These are phyloP conservation scores for Xylaria telfairii DNA, from an alignment of 495 filamentous ascomycete species.

Conservation along the genomic window DNA sequence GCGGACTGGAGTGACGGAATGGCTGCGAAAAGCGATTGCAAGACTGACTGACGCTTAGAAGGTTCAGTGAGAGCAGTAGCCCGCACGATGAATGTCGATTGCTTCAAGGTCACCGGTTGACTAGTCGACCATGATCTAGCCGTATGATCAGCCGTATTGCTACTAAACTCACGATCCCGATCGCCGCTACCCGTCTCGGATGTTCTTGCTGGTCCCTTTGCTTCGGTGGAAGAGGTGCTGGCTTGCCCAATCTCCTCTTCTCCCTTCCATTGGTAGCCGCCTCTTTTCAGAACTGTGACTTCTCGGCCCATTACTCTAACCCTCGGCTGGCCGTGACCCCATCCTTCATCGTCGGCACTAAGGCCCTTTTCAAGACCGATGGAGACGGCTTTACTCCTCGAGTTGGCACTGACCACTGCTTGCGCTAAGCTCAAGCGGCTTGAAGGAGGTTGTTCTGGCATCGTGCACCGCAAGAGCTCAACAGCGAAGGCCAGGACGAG, in stretches of 20 bases:
- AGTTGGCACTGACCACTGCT: constrained; percentile 79
- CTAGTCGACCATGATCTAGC: constrained; percentile 47
- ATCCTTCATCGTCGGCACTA: constrained; percentile 72
- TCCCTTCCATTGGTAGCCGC: constrained; percentile 73
- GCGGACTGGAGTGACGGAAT: constrained; percentile 52
- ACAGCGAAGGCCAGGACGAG: constrained; percentile 82
- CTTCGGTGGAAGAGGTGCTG: constrained; percentile 34
- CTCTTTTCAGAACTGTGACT: constrained; percentile 73
- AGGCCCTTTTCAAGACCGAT: constrained; percentile 72
- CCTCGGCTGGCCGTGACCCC: constrained; percentile 75
- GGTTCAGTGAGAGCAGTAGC: constrained; percentile 47
- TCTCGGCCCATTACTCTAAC: constrained; percentile 74
- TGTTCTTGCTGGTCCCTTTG: constrained; percentile 28
- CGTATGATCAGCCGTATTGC: constrained; percentile 25
- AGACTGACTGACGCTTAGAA: constrained; percentile 41
- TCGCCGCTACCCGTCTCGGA: not conserved
- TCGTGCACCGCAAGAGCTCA: constrained; percentile 73
- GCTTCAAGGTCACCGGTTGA: constrained; percentile 50
- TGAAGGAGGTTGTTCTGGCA: constrained; percentile 83
- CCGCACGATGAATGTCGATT: constrained; percentile 59
- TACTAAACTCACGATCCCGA: not conserved
- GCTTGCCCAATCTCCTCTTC: constrained; percentile 41
- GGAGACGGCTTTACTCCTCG: constrained; percentile 73
- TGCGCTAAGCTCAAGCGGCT: constrained; percentile 80
- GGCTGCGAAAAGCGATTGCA: constrained; percentile 48